phyloP scores from a whole-genome alignment of 2,329 filamentous ascomycete genomes.

The Alternaria consortialis region DNA sequence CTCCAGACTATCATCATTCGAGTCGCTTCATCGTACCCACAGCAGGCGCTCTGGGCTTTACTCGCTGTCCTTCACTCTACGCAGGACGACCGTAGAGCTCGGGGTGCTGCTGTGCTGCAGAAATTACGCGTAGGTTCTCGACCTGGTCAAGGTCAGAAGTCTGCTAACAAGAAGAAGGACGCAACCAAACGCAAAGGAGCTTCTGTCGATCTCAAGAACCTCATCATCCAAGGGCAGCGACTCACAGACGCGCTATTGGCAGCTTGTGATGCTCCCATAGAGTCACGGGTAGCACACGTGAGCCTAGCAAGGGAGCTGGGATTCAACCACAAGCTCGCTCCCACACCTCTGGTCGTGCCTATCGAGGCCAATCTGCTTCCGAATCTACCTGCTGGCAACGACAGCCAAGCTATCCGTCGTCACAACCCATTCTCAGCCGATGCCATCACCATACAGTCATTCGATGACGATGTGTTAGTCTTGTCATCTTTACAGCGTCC shows the following conservation, averaged over 20 bases:
- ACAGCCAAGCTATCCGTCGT: slow-evolving; percentile 70
- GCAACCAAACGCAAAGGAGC: slow-evolving; percentile 63
- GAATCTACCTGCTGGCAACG: slow-evolving; percentile 76
- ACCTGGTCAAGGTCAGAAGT: slow-evolving; percentile 22
- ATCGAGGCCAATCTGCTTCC: slow-evolving; percentile 85
- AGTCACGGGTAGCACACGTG: slow-evolving; percentile 73
- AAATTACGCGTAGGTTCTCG: slow-evolving; percentile 50
- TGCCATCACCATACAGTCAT: slow-evolving; percentile 80
- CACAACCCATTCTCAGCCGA: slow-evolving; percentile 90
- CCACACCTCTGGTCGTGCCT: slow-evolving; percentile 87
- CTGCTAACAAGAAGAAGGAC: slow-evolving; percentile 55
- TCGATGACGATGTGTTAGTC: slow-evolving; percentile 88
- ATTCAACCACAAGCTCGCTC: slow-evolving; percentile 84
- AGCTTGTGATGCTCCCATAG: slow-evolving; percentile 81
- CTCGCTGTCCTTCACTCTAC: slow-evolving; percentile 86
- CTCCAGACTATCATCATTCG: slow-evolving; percentile 83
- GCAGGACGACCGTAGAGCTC: slow-evolving; percentile 71
- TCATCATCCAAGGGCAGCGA: slow-evolving; percentile 82
- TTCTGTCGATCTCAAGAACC: slow-evolving; percentile 69
- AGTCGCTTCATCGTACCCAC: slow-evolving; percentile 86
- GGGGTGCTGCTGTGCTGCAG: slow-evolving; percentile 57
- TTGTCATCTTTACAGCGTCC: slow-evolving; percentile 92
- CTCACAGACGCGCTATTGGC: slow-evolving; percentile 82
- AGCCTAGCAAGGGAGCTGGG: slow-evolving; percentile 80
- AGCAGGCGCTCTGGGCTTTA: slow-evolving; percentile 90